Conservation (phyloP, 2,329 filamentous ascomycete species). For the Phaeoacremonium minimum region DNA sequence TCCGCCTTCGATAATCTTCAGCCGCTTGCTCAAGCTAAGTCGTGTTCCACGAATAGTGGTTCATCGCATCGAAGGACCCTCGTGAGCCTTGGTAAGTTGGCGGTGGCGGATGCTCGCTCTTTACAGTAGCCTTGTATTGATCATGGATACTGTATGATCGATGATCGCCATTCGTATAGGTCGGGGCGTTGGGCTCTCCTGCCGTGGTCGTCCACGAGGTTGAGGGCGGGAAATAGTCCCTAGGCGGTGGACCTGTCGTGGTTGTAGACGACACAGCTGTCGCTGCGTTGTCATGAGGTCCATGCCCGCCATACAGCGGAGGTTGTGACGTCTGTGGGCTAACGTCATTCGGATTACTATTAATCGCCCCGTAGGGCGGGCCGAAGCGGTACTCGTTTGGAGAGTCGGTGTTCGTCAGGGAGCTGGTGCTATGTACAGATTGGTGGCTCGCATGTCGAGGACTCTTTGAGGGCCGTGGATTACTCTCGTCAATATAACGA, state of each 20-base stretch:
- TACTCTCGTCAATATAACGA: constrained; percentile 48
- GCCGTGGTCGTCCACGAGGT: constrained; percentile 48
- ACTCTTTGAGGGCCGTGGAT: constrained; percentile 51
- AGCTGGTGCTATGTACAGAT: constrained; percentile 43
- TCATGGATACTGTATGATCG: constrained; percentile 47
- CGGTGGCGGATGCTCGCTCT: constrained; percentile 30
- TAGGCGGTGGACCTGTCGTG: constrained; percentile 23
- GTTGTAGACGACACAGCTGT: constrained; percentile 12
- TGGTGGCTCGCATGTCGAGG: constrained; percentile 50
- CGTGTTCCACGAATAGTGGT: constrained; percentile 55
- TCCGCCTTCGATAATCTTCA: too few relatives aligned
- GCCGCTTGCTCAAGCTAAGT: constrained; percentile 30
- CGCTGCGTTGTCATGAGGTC: constrained; percentile 4
- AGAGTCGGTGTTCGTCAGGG: constrained; percentile 42
- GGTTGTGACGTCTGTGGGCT: constrained; percentile 26
- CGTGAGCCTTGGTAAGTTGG: constrained; percentile 33
- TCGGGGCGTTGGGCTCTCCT: constrained; percentile 34
- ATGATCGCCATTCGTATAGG: constrained; percentile 40
- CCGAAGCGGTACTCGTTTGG: constrained; percentile 55
- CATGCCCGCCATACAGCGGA: constrained; percentile 2
- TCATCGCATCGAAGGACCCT: constrained; percentile 44
- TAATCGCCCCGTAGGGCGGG: constrained; percentile 30
- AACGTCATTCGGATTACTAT: constrained; percentile 24
- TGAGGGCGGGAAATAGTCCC: constrained; percentile 51
- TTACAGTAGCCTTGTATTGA: constrained; percentile 38